phyloP scores from a whole-genome alignment of 2,329 filamentous ascomycete species.

The Pseudophaeomoniella oleicola region DNA sequence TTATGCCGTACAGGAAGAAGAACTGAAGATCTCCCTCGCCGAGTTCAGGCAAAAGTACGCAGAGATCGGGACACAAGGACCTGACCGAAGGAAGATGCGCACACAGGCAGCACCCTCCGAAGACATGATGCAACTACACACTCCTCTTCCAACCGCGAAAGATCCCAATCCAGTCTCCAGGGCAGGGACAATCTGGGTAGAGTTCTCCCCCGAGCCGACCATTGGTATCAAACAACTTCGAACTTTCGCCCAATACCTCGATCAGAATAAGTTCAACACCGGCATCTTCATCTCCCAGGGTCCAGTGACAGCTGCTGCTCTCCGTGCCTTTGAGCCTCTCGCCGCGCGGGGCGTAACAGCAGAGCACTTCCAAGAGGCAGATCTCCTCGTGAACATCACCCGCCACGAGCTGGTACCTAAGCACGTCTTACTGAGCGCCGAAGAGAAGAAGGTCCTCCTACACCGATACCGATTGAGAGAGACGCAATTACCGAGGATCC shows the following conservation, averaged over 20 bases:
- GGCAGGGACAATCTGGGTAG: slow-evolving; percentile 81
- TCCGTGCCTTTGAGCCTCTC: slow-evolving; percentile 58
- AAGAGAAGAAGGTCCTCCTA: slow-evolving; percentile 76
- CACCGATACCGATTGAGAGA: slow-evolving; percentile 92
- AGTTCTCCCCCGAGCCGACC: slow-evolving; percentile 68
- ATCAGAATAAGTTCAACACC: slow-evolving; percentile 67
- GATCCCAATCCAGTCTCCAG: slow-evolving; percentile 58
- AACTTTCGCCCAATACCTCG: slow-evolving; percentile 69
- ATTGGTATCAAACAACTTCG: slow-evolving; percentile 90
- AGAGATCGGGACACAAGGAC: slow-evolving; percentile 22
- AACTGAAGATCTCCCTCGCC: slow-evolving; percentile 75
- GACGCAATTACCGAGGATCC: slow-evolving; percentile 85
- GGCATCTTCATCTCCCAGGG: slow-evolving; percentile 82
- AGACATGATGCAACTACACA: slow-evolving; percentile 74
- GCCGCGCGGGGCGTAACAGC: slow-evolving; percentile 45
- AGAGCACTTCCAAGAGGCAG: slow-evolving; percentile 91
- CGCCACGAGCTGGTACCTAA: slow-evolving; percentile 92
- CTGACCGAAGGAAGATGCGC: slow-evolving; percentile 56
- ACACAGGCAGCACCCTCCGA: slow-evolving; percentile 78
- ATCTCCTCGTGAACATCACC: slow-evolving; percentile 94
- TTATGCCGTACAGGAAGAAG: slow-evolving; percentile 80
- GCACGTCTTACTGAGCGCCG: slow-evolving; percentile 75
- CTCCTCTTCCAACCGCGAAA: slow-evolving; percentile 50
- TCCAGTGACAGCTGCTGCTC: slow-evolving; percentile 69
- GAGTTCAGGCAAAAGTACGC: slow-evolving; percentile 62